phyloP scores from a whole-genome alignment of 345 rosid genomes.

The Carallia brachiata region DNA sequence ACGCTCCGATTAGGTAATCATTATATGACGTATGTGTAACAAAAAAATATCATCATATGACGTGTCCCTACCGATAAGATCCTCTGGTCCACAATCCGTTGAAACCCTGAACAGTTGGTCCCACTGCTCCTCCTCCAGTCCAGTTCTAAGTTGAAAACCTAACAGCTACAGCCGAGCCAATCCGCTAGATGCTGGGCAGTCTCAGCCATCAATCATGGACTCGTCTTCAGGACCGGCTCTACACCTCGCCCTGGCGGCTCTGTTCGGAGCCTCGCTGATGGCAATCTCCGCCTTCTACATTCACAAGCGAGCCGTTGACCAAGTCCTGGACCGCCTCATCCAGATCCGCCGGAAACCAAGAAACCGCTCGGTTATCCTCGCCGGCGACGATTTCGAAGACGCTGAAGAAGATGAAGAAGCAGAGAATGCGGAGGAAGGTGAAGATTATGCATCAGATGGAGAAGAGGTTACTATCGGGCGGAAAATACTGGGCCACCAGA shows the following conservation, averaged over 20 bases:
- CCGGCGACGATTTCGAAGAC: constrained; percentile 2
- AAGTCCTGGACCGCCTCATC: constrained; percentile 44
- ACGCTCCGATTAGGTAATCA: too few species aligned
- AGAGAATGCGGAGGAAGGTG: neutral
- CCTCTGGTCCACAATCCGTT: too few species aligned
- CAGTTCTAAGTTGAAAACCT: too few species aligned
- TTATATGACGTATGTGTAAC: too few species aligned
- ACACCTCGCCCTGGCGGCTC: constrained; percentile 57
- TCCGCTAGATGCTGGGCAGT: neutral
- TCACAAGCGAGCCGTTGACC: constrained; percentile 56
- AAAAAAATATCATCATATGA: too few species aligned
- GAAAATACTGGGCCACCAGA: neutral
- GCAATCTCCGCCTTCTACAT: constrained; percentile 52
- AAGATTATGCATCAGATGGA: constrained; percentile 13
- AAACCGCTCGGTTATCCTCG: neutral
- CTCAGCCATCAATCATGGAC: constrained; percentile 6
- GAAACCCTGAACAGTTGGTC: too few species aligned
- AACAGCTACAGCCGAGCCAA: too few species aligned
- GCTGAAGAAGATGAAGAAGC: constrained; percentile 10
- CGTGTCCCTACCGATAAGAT: too few species aligned
- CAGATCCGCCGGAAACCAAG: constrained; percentile 28
- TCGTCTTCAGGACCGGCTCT: constrained; percentile 9
- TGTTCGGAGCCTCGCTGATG: constrained; percentile 57
- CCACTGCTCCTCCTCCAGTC: too few species aligned
- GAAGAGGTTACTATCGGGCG: constrained; percentile 13